Base-by-base conservation (phyloP, 2,329 filamentous ascomycete genomes). In the Blastomyces emzantsi region DNA sequence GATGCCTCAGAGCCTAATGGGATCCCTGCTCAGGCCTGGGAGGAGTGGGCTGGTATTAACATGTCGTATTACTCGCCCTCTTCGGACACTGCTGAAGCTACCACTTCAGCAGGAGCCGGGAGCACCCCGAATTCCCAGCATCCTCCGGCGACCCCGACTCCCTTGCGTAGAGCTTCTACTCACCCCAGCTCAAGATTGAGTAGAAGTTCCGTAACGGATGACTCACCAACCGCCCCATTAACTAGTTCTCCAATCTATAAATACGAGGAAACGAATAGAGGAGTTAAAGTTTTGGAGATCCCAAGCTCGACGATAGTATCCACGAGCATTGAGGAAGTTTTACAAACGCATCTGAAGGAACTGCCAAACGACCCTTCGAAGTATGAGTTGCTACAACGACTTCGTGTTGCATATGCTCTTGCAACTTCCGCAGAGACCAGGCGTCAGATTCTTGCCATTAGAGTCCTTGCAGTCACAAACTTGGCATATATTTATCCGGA, bases 401-500 rank as follows among this genome's bases (percentile, higher is more conserved):
- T 97, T 28, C 87, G 94, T 64, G 85, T 89, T 64, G 90, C 92
- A n/a, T 89, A 92, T 74, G 90, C 90, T 17, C 81, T 99, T 64
- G 80, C 85, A 41, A 83, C 81, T 1, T 87, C 89, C 0, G 73
- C 81, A 15, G 82, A 87, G 64, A 84, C 84, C 28, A 85, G 92
- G 55, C 89, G 91, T 72, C 83, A 89, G 69, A 86, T 93, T 19
- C 81, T 99, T 59, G 86, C 89, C 45, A 86, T 93, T 62, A 89
- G 93, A 41, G 80, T 97, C 47, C 81, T 99, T 52, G 92, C 93
- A 17, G 87, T 97, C 65, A 89, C 90, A 30, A 99, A 97, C 70
- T 76, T 99, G 66, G 90, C 92, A 1, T 97, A 96, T 73, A 90
- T 97, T 62, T 88, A 95, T 69, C 82, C 83, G 1, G 95, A 99